phyloP scores from a whole-genome alignment of 176 grass and related monocot genomes.

The Ensete glaucum region DNA sequence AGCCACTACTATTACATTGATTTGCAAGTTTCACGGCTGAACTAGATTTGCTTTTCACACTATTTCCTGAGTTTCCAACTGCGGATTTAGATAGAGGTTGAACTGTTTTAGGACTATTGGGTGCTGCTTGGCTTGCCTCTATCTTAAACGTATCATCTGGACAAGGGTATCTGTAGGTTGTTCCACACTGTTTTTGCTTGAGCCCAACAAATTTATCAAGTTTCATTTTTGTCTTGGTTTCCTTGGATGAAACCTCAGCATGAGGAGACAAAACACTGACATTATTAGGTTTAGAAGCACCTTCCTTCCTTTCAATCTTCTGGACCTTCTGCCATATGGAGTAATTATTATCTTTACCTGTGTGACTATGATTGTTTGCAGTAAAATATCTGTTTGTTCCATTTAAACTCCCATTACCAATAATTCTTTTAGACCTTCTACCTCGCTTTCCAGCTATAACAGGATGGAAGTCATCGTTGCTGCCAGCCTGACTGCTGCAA shows the following conservation, averaged over 20 bases:
- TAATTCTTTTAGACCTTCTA: conserved; percentile 42
- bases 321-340: conserved; percentile 26
- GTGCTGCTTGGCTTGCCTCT: conserved; percentile 17
- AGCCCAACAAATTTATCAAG: conserved; percentile 9
- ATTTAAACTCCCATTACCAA: conserved; percentile 25
- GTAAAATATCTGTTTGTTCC: conserved; percentile 2
- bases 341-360: conserved; percentile 23
- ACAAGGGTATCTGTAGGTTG: background rate
- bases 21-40: conserved; percentile 23
- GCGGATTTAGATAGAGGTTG: conserved; percentile 9
- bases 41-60: conserved; percentile 19
- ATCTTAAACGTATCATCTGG: background rate
- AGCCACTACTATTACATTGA: conserved; percentile 14
- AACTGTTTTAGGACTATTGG: conserved; percentile 9
- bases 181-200: conserved; percentile 27
- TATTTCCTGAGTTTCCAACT: conserved; percentile 13
- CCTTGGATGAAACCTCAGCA: conserved; percentile 18
- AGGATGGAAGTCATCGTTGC: conserved; percentile 38
- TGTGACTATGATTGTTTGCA: conserved; percentile 4
- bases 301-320: conserved; percentile 17
- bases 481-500: conserved; percentile 8
- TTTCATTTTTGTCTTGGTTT: conserved; percentile 23
- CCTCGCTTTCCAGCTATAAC: conserved; percentile 56
- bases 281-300: conserved; percentile 16
- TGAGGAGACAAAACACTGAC: conserved; percentile 20